These are phyloP conservation scores for Toxicodendron radicans DNA, from an alignment of 345 rosid genomes.

Conservation along the genomic window DNA sequence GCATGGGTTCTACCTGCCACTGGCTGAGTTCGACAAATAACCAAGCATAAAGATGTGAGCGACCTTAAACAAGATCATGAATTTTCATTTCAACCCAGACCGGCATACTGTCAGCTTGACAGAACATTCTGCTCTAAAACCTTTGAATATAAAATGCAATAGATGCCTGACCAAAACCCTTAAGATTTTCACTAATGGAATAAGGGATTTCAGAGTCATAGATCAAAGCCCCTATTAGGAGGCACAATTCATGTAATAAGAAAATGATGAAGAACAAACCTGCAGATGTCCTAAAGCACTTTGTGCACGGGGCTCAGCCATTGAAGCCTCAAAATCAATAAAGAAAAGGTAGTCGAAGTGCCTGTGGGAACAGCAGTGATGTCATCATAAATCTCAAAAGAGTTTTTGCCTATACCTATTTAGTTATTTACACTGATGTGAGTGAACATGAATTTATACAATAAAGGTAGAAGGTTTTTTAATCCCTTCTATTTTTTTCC, in stretches of 20 bases:
- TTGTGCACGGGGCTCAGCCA: slow-evolving; percentile 61
- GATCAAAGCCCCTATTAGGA: neutral
- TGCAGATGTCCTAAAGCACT: slow-evolving; percentile 50
- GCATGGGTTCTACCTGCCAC: neutral
- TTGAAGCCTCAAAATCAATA: slow-evolving; percentile 61
- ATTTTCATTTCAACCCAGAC: neutral
- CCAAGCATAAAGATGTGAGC: neutral
- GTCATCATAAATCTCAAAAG: neutral
- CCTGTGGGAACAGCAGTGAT: slow-evolving; percentile 22
- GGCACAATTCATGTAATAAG: neutral
- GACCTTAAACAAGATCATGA: neutral
- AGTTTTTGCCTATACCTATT: neutral
- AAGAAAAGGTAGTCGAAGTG: slow-evolving; percentile 55
- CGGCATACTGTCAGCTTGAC: neutral
- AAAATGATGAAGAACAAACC: slow-evolving; percentile 24
- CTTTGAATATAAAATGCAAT: neutral
- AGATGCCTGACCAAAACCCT: neutral
- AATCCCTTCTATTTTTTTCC: too few relatives aligned
- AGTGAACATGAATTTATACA: neutral
- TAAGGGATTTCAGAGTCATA: neutral
- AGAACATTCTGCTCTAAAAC: neutral
- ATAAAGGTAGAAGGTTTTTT: neutral
- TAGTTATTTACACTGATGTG: neutral
- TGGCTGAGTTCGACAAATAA: neutral
- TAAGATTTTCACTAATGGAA: neutral